These are phyloP conservation scores for Yarrowia hollandica DNA, from an alignment of 805 yeast species.

Conservation along the genomic window DNA sequence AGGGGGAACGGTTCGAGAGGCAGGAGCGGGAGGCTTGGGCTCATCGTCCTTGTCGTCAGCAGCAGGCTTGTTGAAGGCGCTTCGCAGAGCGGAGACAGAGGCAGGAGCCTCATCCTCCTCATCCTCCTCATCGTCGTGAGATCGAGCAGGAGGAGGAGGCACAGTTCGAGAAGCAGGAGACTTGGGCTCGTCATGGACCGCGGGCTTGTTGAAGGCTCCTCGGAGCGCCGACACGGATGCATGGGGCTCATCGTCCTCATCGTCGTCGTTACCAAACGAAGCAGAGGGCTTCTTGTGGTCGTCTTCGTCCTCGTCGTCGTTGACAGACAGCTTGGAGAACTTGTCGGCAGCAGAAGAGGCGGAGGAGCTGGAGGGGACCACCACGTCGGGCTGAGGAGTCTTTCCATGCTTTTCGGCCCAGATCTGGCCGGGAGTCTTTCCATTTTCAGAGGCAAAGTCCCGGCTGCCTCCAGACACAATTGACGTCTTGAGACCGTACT, in stretches of 20 bases:
- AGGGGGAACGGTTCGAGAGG: slow-evolving; percentile 34
- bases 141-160: slow-evolving; percentile 37
- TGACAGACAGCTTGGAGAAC: slow-evolving; percentile 34
- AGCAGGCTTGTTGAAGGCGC: slow-evolving; percentile 14
- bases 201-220: slow-evolving; percentile 19
- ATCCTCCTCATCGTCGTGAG: slow-evolving; percentile 31
- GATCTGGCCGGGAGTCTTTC: slow-evolving; percentile 90
- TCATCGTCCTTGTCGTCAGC: not conserved
- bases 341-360: slow-evolving; percentile 35
- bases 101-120: slow-evolving; percentile 4
- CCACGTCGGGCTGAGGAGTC: slow-evolving; percentile 34
- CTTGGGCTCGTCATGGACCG: slow-evolving; percentile 18
- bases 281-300: slow-evolving; percentile 34
- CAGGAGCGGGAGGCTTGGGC: slow-evolving; percentile 26
- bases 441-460: slow-evolving; percentile 63
- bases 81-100: slow-evolving; percentile 23
- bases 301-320: slow-evolving; percentile 38
- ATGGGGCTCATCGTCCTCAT: slow-evolving; percentile 8
- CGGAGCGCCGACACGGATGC: slow-evolving; percentile 20
- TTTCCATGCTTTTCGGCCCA: slow-evolving; percentile 92
- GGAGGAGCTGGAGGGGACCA: slow-evolving; percentile 35
- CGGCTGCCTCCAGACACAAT: slow-evolving; percentile 53
- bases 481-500: slow-evolving; percentile 29
- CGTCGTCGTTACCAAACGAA: slow-evolving; percentile 31
- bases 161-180: slow-evolving; percentile 31